A percentile compares a stretch with the other conserved stretches of the same genome.
Evolutionary conservation across 441 rosid species (phyloP).

Genomic region (Mallotus japonicus): DNA sequence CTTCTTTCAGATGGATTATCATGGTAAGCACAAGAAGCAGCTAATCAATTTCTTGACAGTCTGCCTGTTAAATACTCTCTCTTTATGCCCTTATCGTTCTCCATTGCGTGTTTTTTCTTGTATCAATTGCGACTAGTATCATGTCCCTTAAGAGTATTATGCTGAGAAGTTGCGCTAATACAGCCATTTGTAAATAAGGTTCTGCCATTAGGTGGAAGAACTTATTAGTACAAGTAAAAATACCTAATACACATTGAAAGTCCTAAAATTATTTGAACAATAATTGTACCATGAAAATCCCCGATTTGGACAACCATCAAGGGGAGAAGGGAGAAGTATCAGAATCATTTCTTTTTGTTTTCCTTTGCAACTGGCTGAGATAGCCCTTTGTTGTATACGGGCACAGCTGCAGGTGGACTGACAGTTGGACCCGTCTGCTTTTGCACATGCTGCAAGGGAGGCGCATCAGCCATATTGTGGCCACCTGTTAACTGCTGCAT

Average conservation of each 20-base stretch:
- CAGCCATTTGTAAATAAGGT: not conserved
- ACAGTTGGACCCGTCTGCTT: slow-evolving; percentile 27
- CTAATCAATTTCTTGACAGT: not conserved
- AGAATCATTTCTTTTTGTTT: slow-evolving; percentile 25
- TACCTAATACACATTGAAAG: slow-evolving; percentile 9
- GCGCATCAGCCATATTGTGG: not conserved
- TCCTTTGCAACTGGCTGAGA: slow-evolving; percentile 31
- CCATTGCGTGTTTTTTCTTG: not conserved
- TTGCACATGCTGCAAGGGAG: slow-evolving; percentile 31
- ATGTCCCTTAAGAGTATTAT: not conserved
- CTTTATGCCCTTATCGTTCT: not conserved
- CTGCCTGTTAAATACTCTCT: not conserved
- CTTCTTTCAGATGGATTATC: too few species aligned
- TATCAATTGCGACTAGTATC: not conserved
- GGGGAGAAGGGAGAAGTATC: not conserved
- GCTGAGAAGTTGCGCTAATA: not conserved
- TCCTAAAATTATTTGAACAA: slow-evolving; percentile 6
- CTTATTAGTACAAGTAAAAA: not conserved
- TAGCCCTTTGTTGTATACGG: slow-evolving; percentile 35
- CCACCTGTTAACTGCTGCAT: slow-evolving; percentile 25
- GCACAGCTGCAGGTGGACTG: slow-evolving; percentile 27
- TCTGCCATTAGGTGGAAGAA: not conserved
- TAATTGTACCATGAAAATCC: not conserved
- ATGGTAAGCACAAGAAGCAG: too few species aligned
- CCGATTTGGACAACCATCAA: not conserved